These are phyloP conservation scores for Tylopilus microsporus DNA, from an alignment of 1,284 basidiomycete genomes.

Conservation along the genomic window DNA sequence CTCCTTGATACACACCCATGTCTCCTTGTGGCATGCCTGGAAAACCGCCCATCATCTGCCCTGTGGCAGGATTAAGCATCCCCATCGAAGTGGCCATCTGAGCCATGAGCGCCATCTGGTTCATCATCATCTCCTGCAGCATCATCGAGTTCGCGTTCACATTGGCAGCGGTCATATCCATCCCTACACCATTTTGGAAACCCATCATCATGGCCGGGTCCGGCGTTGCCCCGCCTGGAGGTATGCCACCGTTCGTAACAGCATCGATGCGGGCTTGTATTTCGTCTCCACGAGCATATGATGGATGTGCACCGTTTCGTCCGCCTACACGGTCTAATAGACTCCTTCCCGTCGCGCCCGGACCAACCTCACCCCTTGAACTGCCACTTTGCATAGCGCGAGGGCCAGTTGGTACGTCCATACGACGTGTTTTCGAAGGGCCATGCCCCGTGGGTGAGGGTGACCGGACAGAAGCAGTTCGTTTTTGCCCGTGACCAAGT, in stretches of 20 bases:
- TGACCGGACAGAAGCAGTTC: constrained; percentile 65
- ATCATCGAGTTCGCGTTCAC: constrained; percentile 54
- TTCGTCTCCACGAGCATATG: constrained; percentile 49
- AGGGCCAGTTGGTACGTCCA: constrained; percentile 72
- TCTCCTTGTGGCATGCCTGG: constrained; percentile 59
- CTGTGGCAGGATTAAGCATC: constrained; percentile 55
- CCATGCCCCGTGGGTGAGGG: constrained; percentile 60
- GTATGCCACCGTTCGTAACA: constrained; percentile 50
- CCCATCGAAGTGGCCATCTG: constrained; percentile 75
- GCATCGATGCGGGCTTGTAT: constrained; percentile 75
- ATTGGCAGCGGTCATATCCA: constrained; percentile 56
- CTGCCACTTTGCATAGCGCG: constrained; percentile 69
- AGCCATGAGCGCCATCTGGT: constrained; percentile 80
- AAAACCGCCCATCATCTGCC: constrained; percentile 47
- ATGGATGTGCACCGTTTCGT: constrained; percentile 31
- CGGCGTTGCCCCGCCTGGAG: constrained; percentile 40
- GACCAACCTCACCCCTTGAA: constrained; percentile 19
- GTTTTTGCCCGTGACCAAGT: constrained; percentile 61
- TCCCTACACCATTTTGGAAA: constrained; percentile 45
- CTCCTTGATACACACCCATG: constrained; percentile 45
- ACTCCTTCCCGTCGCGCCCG: constrained; percentile 45
- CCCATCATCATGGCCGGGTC: constrained; percentile 59
- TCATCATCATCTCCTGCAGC: constrained; percentile 82
- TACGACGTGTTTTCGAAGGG: constrained; percentile 64
- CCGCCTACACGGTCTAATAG: constrained; percentile 71